These are phyloP conservation scores for Botrytis tulipae DNA, from an alignment of 2,329 filamentous ascomycete species.

Conservation along the genomic window DNA sequence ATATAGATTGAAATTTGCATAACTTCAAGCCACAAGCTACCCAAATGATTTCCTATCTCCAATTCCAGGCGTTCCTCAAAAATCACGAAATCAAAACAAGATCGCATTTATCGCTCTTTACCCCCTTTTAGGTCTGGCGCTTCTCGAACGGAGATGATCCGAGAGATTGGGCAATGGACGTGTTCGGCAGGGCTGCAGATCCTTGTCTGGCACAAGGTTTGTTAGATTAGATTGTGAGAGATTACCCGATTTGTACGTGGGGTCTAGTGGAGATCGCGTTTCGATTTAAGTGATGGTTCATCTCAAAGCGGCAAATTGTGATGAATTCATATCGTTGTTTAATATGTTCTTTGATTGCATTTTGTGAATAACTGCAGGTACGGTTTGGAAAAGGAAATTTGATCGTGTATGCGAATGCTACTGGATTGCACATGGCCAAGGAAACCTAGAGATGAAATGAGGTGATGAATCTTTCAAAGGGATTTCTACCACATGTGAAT, in stretches of 20 bases:
- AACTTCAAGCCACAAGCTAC: constrained; percentile 13
- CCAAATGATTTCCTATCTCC: background rate
- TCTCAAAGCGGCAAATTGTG: constrained; percentile 9
- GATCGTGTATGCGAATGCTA: background rate
- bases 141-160: constrained; percentile 18
- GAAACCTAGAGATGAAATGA: background rate
- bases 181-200: constrained; percentile 18
- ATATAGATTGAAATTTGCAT: constrained; percentile 17
- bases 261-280: constrained; percentile 17
- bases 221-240: constrained; percentile 21
- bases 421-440: background rate
- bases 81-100: background rate
- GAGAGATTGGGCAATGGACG: constrained; percentile 19
- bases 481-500: background rate
- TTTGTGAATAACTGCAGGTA: constrained; percentile 16
- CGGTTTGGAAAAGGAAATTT: constrained; percentile 16
- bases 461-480: background rate
- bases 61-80: background rate
- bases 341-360: constrained; percentile 20
- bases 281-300: constrained; percentile 15
- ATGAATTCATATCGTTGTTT: background rate
- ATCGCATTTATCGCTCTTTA: background rate
- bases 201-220: background rate
- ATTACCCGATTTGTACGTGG: constrained; percentile 20
- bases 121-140: background rate